Evolutionary conservation across 306 rosid genomes (phyloP), one percentile per base, ranked within the genome.

Genomic region (Gillenia trifoliata): DNA sequence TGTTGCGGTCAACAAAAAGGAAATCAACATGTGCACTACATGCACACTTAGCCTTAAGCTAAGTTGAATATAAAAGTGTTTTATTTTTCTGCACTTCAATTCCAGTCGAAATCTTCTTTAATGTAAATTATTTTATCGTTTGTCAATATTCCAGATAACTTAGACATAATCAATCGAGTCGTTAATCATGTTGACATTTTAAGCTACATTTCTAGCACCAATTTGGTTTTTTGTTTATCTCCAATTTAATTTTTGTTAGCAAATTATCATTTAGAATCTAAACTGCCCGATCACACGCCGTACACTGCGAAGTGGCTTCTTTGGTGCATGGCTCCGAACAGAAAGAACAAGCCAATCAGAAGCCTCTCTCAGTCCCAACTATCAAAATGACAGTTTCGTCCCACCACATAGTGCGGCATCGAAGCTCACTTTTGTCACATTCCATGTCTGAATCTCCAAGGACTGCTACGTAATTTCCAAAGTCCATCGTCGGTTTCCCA

Each of bases 401-500:
- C 47, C 28, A 8, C 15, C 64, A 11, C 0, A 38, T 3, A 38
- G 9, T 8, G 41, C 41, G 41, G 41, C 33, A 57, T 25, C 20
- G 19, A 25, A 13, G 6, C 3, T 9, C 28, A n/a, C 26, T 10
- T 64, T 34, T 33, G 45, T 64, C 68, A 9, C 47, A 34, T 34
- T 45, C 68, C 45, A 2, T 2, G 73, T 16, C 60, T 0, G 17
- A 1, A 29, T 45, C 31, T 3, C 2, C 8, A 56, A 63, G 84
- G 77, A 34, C 29, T 47, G 30, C 73, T 16, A 0, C 25, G 88
- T 82, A 71, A 77, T 84, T 86, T 73, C 19, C 0, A 0, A 6
- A 6, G 25, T 11, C 49, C 54, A 43, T 79, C 81, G 89, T 85
- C 87, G 86, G 89, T 75, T 79, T 4, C 47, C 77, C 26, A 30